Evolutionary conservation across 176 grass and related monocot genomes (phyloP).

Genomic region (Chrysopogon serrulatus): DNA sequence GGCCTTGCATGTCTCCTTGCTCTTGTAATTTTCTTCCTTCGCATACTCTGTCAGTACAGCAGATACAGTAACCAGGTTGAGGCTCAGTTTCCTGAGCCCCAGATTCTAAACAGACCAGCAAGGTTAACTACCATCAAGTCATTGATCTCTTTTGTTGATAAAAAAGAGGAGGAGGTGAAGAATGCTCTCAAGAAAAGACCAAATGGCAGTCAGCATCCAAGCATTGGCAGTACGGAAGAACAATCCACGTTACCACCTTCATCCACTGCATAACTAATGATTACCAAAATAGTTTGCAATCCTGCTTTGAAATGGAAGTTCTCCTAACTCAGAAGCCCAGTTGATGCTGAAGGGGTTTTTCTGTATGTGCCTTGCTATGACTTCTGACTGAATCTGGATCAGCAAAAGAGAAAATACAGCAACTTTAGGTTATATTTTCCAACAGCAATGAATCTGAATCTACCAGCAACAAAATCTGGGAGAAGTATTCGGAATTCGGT

Average conservation of each 20-base stretch:
- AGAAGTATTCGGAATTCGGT: not conserved
- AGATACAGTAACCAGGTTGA: conserved; percentile 55
- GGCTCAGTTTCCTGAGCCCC: conserved; percentile 23
- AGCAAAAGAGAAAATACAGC: not conserved
- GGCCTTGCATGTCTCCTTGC: conserved; percentile 63
- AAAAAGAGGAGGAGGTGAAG: conserved; percentile 87
- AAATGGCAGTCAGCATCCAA: conserved; percentile 38
- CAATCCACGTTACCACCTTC: conserved; percentile 14
- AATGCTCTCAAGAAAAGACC: conserved; percentile 67
- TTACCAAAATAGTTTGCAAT: not conserved
- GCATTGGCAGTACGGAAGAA: conserved; percentile 1
- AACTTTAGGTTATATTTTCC: not conserved
- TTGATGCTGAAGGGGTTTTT: not conserved
- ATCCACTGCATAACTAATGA: not conserved
- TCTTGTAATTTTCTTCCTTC: conserved; percentile 57
- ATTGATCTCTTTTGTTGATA: conserved; percentile 77
- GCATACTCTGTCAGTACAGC: conserved; percentile 63
- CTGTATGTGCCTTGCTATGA: not conserved
- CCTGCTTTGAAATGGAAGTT: conserved; percentile 13
- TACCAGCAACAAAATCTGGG: conserved; percentile 1
- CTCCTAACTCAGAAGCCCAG: not conserved
- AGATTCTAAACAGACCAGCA: conserved; percentile 38
- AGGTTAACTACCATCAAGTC: conserved; percentile 68
- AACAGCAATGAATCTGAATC: not conserved
- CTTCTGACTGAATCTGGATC: no score